Conservation (phyloP, 495 filamentous ascomycete genomes). For the Penicillium diatomitis region DNA sequence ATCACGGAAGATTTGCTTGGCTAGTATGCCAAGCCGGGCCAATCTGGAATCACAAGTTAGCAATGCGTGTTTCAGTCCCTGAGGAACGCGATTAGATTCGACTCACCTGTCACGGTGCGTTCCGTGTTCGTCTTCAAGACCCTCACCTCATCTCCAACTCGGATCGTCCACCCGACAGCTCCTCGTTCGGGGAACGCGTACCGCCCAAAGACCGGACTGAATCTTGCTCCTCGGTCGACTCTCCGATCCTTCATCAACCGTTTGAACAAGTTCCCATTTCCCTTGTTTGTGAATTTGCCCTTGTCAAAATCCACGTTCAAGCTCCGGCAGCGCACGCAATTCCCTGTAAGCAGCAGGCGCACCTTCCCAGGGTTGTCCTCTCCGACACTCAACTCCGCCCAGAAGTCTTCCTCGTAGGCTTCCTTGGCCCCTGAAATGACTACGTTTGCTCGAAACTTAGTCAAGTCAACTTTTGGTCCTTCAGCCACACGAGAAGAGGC, state of each 20-base stretch:
- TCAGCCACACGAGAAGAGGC: constrained; percentile 51
- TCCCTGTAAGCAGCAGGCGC: constrained; percentile 56
- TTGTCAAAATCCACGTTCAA: constrained; percentile 79
- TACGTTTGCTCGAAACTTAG: constrained; percentile 81
- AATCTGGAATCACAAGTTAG: constrained; percentile 14
- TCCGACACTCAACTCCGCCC: constrained; percentile 53
- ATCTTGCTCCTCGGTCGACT: constrained; percentile 65
- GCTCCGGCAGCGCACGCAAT: constrained; percentile 71
- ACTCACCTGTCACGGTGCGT: constrained; percentile 56
- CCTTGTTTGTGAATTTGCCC: constrained; percentile 53
- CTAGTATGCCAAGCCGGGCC: constrained; percentile 19
- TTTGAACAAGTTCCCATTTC: constrained; percentile 62
- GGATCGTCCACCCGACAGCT: constrained; percentile 29
- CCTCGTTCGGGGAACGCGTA: constrained; percentile 56
- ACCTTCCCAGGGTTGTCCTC: constrained; percentile 1
- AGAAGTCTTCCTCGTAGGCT: constrained; percentile 81
- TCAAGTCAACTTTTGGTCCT: constrained; percentile 54
- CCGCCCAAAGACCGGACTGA: constrained; percentile 73
- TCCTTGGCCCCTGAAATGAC: constrained; percentile 52
- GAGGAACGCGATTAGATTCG: background rate
- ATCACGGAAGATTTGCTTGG: background rate
- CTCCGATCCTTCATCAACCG: constrained; percentile 68
- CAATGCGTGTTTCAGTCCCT: background rate
- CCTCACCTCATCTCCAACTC: constrained; percentile 61
- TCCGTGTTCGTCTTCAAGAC: constrained; percentile 50